Evolutionary conservation across 306 rosid genomes (phyloP), one percentile per base, ranked within the genome.

Genomic region (Rubus idaeus): DNA sequence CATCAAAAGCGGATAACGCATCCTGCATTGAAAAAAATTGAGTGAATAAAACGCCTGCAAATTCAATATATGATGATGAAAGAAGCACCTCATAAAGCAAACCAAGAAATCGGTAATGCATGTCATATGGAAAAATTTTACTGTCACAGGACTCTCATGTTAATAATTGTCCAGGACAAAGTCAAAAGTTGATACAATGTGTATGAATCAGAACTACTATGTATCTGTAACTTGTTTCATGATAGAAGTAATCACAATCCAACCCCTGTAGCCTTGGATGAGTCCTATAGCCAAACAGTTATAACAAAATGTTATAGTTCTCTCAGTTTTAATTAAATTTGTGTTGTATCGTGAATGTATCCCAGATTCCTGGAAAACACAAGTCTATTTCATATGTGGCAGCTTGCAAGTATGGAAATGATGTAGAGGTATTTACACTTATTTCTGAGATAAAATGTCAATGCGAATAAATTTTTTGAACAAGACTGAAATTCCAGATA

Each of bases 1-100:
- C 53, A 58, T 95, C 96, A 52, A 92, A 87, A 37, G 97, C 96
- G 20, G 94, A 90, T 63, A 95, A 53, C 64, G 89, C 77, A 68
- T 85, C 91, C 99, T 95, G 94, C 90, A 86, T 71, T 74, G 63
- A 45, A 42, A 52, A 30, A 30, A 74, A 66, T 52, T 52, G 63
- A 23, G 68, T 78, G 30, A 77, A 64, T 13, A 60, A 13, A 52
- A 57, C 20, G 30, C 42, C n/a, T 8, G 71, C 41, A 80, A 61
- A 76, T 63, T 46, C 26, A 61, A 67, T 57, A 73, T 7, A 71
- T 11, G 81, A 63, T 71, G 40, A 75, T 69, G 58, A 76, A 76
- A 62, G 68, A 74, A 67, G 17, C 44, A 68, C 44, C 39, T 74
- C 78, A 80, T n/a, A 71, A 68, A 60, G 77, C 40, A 78, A 7